Percentiles rank a stretch among this genome's conserved stretches.
Conservation (phyloP, 106 monocot species). For the Dioscorea alata region DNA sequence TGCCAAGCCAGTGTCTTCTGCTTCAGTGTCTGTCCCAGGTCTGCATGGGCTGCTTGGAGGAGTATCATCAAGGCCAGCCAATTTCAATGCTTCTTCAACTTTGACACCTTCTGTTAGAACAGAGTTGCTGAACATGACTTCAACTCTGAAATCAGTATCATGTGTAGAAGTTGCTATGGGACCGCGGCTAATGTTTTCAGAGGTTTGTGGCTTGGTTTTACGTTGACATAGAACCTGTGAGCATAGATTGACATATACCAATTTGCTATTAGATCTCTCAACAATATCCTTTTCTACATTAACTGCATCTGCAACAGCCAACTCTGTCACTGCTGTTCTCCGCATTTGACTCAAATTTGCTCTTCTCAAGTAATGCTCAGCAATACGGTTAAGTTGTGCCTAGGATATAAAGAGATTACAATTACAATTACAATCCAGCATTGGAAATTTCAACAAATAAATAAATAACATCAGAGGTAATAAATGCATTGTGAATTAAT, state of each 20-base stretch:
- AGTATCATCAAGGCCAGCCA: slow-evolving; percentile 85
- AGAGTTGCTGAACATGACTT: slow-evolving; percentile 2
- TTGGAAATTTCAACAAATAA: not conserved
- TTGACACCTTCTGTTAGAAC: slow-evolving; percentile 1
- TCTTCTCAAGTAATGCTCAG: slow-evolving; percentile 69
- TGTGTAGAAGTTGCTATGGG: not conserved
- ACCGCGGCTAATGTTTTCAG: slow-evolving; percentile 7
- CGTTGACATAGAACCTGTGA: slow-evolving; percentile 49
- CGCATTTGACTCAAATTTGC: slow-evolving; percentile 37
- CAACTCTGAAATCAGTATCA: not conserved
- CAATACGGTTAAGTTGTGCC: slow-evolving; percentile 78
- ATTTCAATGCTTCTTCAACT: slow-evolving; percentile 61
- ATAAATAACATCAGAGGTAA: too few relatives aligned
- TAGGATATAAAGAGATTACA: slow-evolving; percentile 16
- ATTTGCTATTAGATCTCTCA: slow-evolving; percentile 83
- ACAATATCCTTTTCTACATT: slow-evolving; percentile 88
- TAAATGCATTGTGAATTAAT: not conserved
- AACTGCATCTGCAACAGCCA: slow-evolving; percentile 92
- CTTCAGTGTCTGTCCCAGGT: slow-evolving; percentile 1
- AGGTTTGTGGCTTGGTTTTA: slow-evolving; percentile 18
- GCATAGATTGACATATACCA: slow-evolving; percentile 84
- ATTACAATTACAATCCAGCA: not conserved
- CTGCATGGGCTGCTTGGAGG: slow-evolving; percentile 65
- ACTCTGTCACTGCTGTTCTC: slow-evolving; percentile 62
- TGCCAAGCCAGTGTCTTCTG: slow-evolving; percentile 12